Base-by-base conservation (phyloP, 2,329 filamentous ascomycete genomes). In the Emericellopsis atlantica region DNA sequence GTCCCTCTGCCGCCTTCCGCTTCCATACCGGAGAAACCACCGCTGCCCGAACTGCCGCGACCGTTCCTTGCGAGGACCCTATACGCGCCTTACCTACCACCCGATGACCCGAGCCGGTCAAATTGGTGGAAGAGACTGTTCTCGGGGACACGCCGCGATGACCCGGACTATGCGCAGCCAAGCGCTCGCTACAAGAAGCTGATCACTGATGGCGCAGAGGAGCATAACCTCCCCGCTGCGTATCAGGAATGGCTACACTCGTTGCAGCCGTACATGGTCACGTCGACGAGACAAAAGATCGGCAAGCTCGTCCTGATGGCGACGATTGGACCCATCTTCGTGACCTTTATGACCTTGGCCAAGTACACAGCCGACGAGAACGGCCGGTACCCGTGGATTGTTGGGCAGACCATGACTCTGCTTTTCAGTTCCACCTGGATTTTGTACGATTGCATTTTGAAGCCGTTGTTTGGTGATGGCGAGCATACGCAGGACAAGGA, bases 11-110 rank as follows among this genome's bases (percentile, higher is more conserved):
- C 77, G 0, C 62, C 71, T 11, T 18, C 32, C 3, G 60, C 67
- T 4, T 64, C 69, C 4, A 74, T 92, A 0, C 81, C 86, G 0
- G 69, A 79, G 41, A 64, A 69, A 38, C 84, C 84, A 2, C 59
- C 65, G 0, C 70, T 65, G 18, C 67, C 68, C 0, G 61, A 63
- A 3, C 55, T 70, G 1, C 69, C 80, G 0, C 64, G 59, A 35
- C 70, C 83, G 0, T 93, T 96, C 65, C 74, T 84, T 50, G 88
- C 88, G 1, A 84, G 88, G 55, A 96, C 90, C 0, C 72, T 98
- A 1, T 85, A 85, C 54, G 82, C 82, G 1, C 82, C 86, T 1
- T 59, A 61, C 10, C 46, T 72, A 6, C 65, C 67, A 3, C 41
- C 58, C 2, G 54, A 47, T 41, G 55, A 49, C 36, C 50, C 58